These are phyloP conservation scores for Neolentinus lepideus DNA, from an alignment of 1,284 basidiomycete species.

Conservation along the genomic window DNA sequence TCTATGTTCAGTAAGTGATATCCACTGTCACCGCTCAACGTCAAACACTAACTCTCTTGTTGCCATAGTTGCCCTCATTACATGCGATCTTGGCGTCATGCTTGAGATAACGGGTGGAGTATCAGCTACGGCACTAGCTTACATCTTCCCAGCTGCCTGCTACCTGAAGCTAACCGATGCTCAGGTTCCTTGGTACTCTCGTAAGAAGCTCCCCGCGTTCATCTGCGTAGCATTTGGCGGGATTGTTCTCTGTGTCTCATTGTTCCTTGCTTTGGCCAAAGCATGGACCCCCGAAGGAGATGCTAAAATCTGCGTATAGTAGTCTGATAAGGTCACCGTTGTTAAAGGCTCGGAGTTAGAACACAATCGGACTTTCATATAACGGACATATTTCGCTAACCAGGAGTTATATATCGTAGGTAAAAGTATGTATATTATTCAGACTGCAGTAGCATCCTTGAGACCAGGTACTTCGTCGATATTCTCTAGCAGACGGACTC, in stretches of 20 bases:
- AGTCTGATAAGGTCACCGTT: not conserved
- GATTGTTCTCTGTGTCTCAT: slow-evolving; percentile 73
- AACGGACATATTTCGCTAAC: not conserved
- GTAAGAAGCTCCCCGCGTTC: slow-evolving; percentile 69
- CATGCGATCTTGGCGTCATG: slow-evolving; percentile 96
- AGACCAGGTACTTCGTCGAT: slow-evolving; percentile 60
- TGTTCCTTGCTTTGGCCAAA: slow-evolving; percentile 70
- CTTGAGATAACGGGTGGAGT: slow-evolving; percentile 96
- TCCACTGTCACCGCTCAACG: slow-evolving; percentile 1
- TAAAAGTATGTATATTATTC: not conserved
- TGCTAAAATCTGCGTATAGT: slow-evolving; percentile 53
- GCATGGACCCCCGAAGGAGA: slow-evolving; percentile 67
- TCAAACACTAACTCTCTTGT: not conserved
- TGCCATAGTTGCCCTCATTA: slow-evolving; percentile 77
- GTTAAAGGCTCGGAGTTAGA: not conserved
- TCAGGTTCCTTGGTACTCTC: slow-evolving; percentile 54
- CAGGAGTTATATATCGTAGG: not conserved
- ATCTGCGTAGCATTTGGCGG: slow-evolving; percentile 71
- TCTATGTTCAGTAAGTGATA: slow-evolving; percentile 71
- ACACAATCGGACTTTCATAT: slow-evolving; percentile 1
- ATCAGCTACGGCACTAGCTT: slow-evolving; percentile 91
- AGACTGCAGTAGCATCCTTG: slow-evolving; percentile 30
- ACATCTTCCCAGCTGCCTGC: slow-evolving; percentile 88
- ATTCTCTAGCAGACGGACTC: slow-evolving; percentile 54
- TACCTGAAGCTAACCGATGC: slow-evolving; percentile 70